Percentiles rank a stretch among this genome's conserved stretches.
Conservation (phyloP, 2,329 filamentous ascomycete genomes). For the Akanthomyces dipterigenus region DNA sequence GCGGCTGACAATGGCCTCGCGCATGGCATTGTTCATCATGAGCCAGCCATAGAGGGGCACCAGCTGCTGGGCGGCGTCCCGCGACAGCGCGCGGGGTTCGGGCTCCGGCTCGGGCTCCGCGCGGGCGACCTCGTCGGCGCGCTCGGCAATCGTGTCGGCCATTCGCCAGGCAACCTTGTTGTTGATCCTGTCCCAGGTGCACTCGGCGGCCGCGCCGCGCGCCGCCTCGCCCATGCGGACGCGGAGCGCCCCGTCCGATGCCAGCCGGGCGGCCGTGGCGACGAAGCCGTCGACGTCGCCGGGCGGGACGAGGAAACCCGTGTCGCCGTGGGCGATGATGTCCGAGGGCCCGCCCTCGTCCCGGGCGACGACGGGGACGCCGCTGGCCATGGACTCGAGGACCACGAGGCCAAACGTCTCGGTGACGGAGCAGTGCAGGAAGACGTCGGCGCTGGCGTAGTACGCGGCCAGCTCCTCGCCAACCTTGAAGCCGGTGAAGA, state of each 20-base stretch:
- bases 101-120: slow-evolving; percentile 9
- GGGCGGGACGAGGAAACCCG: slow-evolving; percentile 55
- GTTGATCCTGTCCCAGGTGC: slow-evolving; percentile 67
- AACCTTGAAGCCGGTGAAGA: slow-evolving; percentile 61
- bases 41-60: slow-evolving; percentile 39
- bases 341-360: slow-evolving; percentile 65
- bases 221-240: slow-evolving; percentile 39
- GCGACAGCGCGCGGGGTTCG: slow-evolving; percentile 13
- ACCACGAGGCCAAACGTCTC: slow-evolving; percentile 68
- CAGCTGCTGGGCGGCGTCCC: slow-evolving; percentile 24
- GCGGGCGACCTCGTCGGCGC: slow-evolving; percentile 27
- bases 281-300: slow-evolving; percentile 55
- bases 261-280: slow-evolving; percentile 42
- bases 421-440: slow-evolving; percentile 64
- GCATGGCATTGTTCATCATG: slow-evolving; percentile 33
- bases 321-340: slow-evolving; percentile 52
- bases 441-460: slow-evolving; percentile 63
- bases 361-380: slow-evolving; percentile 60
- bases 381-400: slow-evolving; percentile 64
- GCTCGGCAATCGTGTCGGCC: slow-evolving; percentile 44
- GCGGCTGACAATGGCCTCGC: slow-evolving; percentile 27
- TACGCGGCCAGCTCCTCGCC: slow-evolving; percentile 56
- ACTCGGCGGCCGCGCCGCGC: slow-evolving; percentile 51
- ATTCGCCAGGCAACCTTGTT: slow-evolving; percentile 62
- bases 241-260: slow-evolving; percentile 37